A percentile compares a stretch with the other conserved stretches of the same genome.
These are phyloP conservation scores for Earliella scabrosa DNA, from an alignment of 1,284 basidiomycete species.

Conservation along the genomic window DNA sequence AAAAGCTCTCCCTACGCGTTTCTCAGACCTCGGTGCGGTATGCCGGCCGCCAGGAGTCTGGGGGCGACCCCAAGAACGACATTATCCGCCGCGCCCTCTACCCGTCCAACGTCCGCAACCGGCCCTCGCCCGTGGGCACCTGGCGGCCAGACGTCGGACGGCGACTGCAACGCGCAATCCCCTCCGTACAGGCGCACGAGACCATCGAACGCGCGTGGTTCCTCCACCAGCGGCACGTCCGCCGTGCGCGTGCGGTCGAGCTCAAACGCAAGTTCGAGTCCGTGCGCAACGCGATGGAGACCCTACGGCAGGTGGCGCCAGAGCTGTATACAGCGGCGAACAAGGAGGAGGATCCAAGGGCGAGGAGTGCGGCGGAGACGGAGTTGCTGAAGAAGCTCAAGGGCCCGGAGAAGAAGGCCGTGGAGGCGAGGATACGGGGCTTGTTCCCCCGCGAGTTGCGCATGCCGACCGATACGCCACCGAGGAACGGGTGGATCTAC, in stretches of 20 bases:
- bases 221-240: constrained; percentile 76
- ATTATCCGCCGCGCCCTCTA: constrained; percentile 81
- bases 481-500: constrained; percentile 77
- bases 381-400: constrained; percentile 65
- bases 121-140: constrained; percentile 75
- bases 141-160: constrained; percentile 78
- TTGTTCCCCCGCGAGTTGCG: constrained; percentile 84
- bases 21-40: constrained; percentile 44
- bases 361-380: constrained; percentile 58
- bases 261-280: constrained; percentile 74
- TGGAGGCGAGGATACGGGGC: constrained; percentile 81
- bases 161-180: constrained; percentile 77
- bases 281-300: constrained; percentile 83
- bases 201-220: constrained; percentile 94
- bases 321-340: constrained; percentile 78
- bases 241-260: constrained; percentile 70
- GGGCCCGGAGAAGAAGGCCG: constrained; percentile 67
- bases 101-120: constrained; percentile 73
- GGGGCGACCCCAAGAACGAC: constrained; percentile 67
- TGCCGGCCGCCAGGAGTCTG: constrained; percentile 28
- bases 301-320: constrained; percentile 70
- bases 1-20: constrained; percentile 35
- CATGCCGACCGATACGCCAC: constrained; percentile 79
- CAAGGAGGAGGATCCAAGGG: constrained; percentile 73
- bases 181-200: constrained; percentile 87